phyloP scores from a whole-genome alignment of 768 basidiomycete species.

The Tylopilus sp. region DNA sequence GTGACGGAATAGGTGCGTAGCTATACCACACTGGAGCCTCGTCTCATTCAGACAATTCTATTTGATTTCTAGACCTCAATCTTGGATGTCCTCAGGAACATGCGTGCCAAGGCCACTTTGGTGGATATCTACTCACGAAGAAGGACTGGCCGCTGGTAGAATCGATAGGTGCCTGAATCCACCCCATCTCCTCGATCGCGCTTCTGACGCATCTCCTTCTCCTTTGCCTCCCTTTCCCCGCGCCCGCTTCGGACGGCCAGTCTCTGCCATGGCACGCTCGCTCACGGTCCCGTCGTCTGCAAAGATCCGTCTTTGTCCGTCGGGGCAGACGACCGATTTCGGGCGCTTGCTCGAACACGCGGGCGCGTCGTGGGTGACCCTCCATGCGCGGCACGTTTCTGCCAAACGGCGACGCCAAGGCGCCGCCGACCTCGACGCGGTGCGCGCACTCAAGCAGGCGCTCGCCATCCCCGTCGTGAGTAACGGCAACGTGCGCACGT shows the following conservation, averaged over 20 bases:
- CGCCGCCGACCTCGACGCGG: slow-evolving; percentile 60
- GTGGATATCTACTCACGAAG: slow-evolving; percentile 71
- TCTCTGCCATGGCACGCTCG: slow-evolving; percentile 60
- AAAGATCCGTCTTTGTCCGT: slow-evolving; percentile 60
- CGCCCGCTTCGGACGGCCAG: slow-evolving; percentile 36
- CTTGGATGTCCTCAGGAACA: slow-evolving; percentile 77
- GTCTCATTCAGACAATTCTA: neutral
- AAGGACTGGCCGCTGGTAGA: slow-evolving; percentile 71
- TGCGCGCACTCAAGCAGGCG: slow-evolving; percentile 51
- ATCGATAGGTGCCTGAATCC: slow-evolving; percentile 48
- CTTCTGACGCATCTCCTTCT: neutral
- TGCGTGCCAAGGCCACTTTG: slow-evolving; percentile 64
- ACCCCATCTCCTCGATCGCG: neutral
- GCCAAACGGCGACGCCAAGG: slow-evolving; percentile 68
- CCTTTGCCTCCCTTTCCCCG: neutral
- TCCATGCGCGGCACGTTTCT: slow-evolving; percentile 74
- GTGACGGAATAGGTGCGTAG: slow-evolving; percentile 65
- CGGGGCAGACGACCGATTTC: slow-evolving; percentile 51
- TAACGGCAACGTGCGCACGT: slow-evolving; percentile 73
- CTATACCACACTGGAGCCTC: neutral
- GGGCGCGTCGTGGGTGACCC: slow-evolving; percentile 66
- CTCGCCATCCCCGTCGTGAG: slow-evolving; percentile 61
- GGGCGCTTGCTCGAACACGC: slow-evolving; percentile 57
- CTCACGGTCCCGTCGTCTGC: slow-evolving; percentile 62
- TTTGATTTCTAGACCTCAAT: slow-evolving; percentile 58